These are phyloP conservation scores for Solanum etuberosum DNA, from an alignment of 257 asterid genomes.

Conservation along the genomic window DNA sequence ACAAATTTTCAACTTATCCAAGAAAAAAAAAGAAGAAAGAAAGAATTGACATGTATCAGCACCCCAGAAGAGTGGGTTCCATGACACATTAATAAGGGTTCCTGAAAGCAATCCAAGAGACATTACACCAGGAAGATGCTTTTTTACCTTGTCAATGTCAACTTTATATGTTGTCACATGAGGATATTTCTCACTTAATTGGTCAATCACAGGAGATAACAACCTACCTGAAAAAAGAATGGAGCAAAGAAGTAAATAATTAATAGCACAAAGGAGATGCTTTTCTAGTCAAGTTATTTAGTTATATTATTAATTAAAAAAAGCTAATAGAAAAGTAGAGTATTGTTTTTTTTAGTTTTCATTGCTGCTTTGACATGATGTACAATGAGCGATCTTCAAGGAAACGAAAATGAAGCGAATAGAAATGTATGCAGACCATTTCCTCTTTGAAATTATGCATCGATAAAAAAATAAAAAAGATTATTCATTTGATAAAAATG, in stretches of 20 bases:
- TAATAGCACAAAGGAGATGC: neutral
- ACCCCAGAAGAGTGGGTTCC: neutral
- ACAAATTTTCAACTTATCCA: neutral
- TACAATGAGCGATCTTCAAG: neutral
- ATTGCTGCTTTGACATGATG: neutral
- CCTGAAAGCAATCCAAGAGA: neutral
- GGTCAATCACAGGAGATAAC: slow-evolving; percentile 68
- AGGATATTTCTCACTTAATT: slow-evolving; percentile 80
- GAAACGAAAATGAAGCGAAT: neutral
- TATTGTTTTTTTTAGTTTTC: neutral
- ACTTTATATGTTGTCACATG: slow-evolving; percentile 82
- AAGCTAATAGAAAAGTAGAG: neutral
- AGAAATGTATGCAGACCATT: neutral
- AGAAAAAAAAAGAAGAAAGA: no score
- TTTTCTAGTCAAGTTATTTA: neutral
- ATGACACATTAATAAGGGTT: neutral
- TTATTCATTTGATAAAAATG: neutral
- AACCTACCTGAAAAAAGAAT: slow-evolving; percentile 49
- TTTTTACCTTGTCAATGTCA: slow-evolving; percentile 79
- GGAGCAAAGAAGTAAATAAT: neutral
- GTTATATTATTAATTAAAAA: neutral
- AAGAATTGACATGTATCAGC: neutral
- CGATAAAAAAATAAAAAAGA: neutral
- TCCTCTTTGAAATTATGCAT: neutral
- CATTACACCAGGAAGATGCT: neutral